Conservation (phyloP, 345 rosid species). For the Eucalyptus erythrocorys region DNA sequence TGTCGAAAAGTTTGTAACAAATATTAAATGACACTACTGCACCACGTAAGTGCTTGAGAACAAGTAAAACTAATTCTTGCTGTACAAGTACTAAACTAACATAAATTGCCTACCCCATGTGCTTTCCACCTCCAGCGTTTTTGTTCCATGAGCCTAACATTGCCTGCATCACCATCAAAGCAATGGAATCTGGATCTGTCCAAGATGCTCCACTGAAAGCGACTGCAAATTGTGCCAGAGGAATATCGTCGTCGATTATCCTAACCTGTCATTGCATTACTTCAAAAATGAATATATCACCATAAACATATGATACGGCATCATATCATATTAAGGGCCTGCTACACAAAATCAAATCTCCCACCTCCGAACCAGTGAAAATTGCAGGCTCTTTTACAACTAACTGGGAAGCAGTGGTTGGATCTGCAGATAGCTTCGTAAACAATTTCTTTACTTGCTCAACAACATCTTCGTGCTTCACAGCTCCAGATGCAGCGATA, state of each 20-base stretch:
- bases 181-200: slow-evolving; percentile 96
- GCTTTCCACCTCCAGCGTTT: slow-evolving; percentile 85
- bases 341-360: background rate
- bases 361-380: slow-evolving; percentile 98
- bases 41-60: background rate
- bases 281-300: background rate
- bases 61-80: background rate
- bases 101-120: slow-evolving; percentile 73
- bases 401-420: slow-evolving; percentile 77
- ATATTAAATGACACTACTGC: background rate
- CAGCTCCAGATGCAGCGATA: slow-evolving; percentile 94
- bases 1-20: slow-evolving; percentile 13
- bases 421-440: slow-evolving; percentile 69
- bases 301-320: background rate
- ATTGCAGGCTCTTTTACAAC: slow-evolving; percentile 74
- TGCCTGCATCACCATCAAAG: slow-evolving; percentile 97
- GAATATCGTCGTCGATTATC: slow-evolving; percentile 82
- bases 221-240: slow-evolving; percentile 96
- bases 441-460: slow-evolving; percentile 79
- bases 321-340: background rate
- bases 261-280: slow-evolving; percentile 47
- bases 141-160: slow-evolving; percentile 98
- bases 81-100: background rate
- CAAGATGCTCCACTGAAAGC: slow-evolving; percentile 98
- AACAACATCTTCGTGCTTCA: slow-evolving; percentile 94